phyloP scores from a whole-genome alignment of 2,329 filamentous ascomycete genomes.

The Fusarium anguioides region DNA sequence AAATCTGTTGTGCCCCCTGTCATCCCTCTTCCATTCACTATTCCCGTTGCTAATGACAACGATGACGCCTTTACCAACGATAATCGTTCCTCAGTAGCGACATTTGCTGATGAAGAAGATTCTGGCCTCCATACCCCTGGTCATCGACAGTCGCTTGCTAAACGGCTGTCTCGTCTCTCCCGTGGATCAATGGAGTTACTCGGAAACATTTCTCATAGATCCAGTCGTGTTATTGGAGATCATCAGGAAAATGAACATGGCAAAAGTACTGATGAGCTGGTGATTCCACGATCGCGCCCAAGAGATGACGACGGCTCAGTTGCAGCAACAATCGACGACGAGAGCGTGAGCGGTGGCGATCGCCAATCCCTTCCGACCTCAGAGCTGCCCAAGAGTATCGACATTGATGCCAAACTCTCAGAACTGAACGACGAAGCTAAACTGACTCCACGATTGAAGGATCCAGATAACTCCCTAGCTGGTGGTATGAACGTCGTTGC shows the following conservation, averaged over 20 bases:
- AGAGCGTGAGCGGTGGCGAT: constrained; percentile 58
- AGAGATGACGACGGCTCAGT: constrained; percentile 62
- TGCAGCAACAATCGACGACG: constrained; percentile 67
- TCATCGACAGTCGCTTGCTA: constrained; percentile 56
- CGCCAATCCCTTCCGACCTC: constrained; percentile 44
- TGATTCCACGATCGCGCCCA: constrained; percentile 50
- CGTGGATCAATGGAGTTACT: constrained; percentile 58
- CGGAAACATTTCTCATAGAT: constrained; percentile 56
- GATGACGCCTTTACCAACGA: constrained; percentile 56
- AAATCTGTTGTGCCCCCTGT: constrained; percentile 59
- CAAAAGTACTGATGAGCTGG: constrained; percentile 60
- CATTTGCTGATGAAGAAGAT: constrained; percentile 72
- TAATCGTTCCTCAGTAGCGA: constrained; percentile 74
- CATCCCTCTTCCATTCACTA: constrained; percentile 73
- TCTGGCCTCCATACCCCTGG: constrained; percentile 38
- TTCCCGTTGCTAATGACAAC: constrained; percentile 61
- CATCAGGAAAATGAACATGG: constrained; percentile 42
- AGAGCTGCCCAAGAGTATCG: constrained; percentile 48
- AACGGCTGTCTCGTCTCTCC: constrained; percentile 63
- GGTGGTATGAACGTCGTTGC: constrained; percentile 5
- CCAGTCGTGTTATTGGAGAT: constrained; percentile 34
- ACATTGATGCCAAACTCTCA: constrained; percentile 55
- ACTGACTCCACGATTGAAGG: constrained; percentile 13
- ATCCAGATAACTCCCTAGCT: constrained; percentile 18
- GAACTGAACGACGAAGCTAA: constrained; percentile 38